Evolutionary conservation across 768 basidiomycete species (phyloP), one percentile per base, ranked within the genome.

Genomic region (Boletus barrowsii): DNA sequence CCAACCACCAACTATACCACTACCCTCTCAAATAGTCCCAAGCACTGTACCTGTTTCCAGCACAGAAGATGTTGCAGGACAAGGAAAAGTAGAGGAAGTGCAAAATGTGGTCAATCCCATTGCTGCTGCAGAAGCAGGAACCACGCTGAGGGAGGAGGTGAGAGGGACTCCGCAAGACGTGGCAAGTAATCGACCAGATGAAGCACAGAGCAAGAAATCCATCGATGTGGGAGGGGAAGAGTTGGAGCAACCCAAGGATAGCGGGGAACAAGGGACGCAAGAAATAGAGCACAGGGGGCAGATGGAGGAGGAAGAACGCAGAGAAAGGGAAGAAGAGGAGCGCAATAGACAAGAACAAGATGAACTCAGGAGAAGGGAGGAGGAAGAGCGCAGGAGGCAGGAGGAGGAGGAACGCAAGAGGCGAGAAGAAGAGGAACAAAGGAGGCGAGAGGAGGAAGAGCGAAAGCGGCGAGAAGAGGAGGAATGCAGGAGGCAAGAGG

Each of bases 351-450:
- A 5, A 30, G 22, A 36, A 15, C 76, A 74, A 35, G 73, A 72
- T 7, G 75, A 77, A 4, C 75, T 76, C 44, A 75, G 75, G 52
- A 68, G 59, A 30, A 78, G 75, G 67, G 79, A 80, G 55, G 66
- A 64, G 18, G 65, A 51, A 15, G 55, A 57, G 13, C 45, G 13
- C 15, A 55, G 24, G 33, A 53, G 9, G 56, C 29, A 11, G 9
- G 35, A 54, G 5, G 59, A 59, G 3, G 57, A 61, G 57, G 47
- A 59, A 57, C 42, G 67, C 60, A 39, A 74, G 75, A 56, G 70
- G n/a, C 20, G 33, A 8, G 63, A 47, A 14, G 60, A 62, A 3
- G 13, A 15, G 33, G 65, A 56, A 18, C 49, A 14, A 4, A 42
- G n/a, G 32, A 53, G 29, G 13, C 24, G 8, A 22, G 65, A 63